Conservation (phyloP, 345 rosid species). For the Gossypium ekmanianum region DNA sequence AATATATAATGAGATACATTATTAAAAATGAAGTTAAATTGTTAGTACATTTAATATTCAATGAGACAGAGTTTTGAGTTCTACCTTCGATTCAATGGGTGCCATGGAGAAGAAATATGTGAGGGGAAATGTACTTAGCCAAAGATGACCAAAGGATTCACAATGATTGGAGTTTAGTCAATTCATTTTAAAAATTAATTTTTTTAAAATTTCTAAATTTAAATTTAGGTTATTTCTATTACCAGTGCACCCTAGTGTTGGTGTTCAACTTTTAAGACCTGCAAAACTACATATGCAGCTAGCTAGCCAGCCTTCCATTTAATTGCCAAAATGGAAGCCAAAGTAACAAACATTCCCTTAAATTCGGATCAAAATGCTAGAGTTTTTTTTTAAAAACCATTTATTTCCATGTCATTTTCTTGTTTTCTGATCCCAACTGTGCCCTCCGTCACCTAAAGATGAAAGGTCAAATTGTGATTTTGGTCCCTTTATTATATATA, state of each 20-base stretch:
- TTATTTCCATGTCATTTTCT: background rate
- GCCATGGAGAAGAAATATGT: background rate
- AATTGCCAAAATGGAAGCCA: background rate
- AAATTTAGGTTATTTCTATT: too few relatives aligned
- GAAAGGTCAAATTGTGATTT: background rate
- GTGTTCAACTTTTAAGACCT: background rate
- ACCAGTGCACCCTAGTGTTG: background rate
- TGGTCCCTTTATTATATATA: too few relatives aligned
- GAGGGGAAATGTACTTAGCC: background rate
- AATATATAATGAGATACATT: too few relatives aligned
- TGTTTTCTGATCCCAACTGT: background rate
- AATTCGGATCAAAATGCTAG: slow-evolving; percentile 4
- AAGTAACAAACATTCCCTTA: slow-evolving; percentile 7
- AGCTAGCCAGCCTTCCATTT: background rate
- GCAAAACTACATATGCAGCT: background rate
- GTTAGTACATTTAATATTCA: background rate
- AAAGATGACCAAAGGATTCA: background rate
- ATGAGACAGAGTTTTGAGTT: background rate
- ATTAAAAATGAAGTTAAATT: too few relatives aligned
- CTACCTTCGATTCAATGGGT: background rate
- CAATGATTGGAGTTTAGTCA: too few relatives aligned
- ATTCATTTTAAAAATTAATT: too few relatives aligned
- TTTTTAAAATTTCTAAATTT: too few relatives aligned
- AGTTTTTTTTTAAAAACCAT: background rate
- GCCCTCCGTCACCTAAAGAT: background rate